Evolutionary conservation across 768 basidiomycete genomes (phyloP), one percentile per base, ranked within the genome.

Genomic region (Agaricus subrufescens): DNA sequence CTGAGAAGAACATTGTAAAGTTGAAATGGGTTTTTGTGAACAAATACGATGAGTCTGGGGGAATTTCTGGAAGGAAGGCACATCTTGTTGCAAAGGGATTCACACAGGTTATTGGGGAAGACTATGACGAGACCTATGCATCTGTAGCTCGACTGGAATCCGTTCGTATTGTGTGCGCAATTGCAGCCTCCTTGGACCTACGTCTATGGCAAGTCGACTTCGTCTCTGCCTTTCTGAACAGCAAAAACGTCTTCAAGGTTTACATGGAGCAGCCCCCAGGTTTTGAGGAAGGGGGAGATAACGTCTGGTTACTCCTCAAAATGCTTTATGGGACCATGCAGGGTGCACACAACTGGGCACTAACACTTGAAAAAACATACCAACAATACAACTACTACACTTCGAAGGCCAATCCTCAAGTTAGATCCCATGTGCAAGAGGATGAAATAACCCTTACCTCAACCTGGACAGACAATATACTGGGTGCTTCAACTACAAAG

Each of bases 191-290:
- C 19, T 19, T 19, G 19, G 19, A 19, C 19, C 52, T 58, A 39
- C 53, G 58, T 44, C 46, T 60, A n/a, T 60, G 62, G 40, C 56
- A 61, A 23, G 57, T 65, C 57, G 64, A 65, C 39, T 58, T 61
- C 8, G 52, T 50, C 9, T 60, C 60, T 0, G 64, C 62, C 12
- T 65, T 61, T 19, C 19, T 19, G 19, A 19, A 19, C 19, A 19
- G 19, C 19, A 1, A 19, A 19, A 19, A 19, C 19, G 19, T 19
- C 19, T 19, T 19, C 19, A 1, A 19, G 19, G 19, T 19, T 19
- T 19, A 19, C 19, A 19, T 19, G 19, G 19, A 19, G 19, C 19
- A 19, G 19, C 19, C 19, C 19, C 19, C 19, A 19, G 19, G 19
- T 19, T 19, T 19, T 19, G 19, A 19, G 19, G 19, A 19, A 19